Conservation (phyloP, 2,329 filamentous ascomycete genomes). For the Amauroascus verrucosus region DNA sequence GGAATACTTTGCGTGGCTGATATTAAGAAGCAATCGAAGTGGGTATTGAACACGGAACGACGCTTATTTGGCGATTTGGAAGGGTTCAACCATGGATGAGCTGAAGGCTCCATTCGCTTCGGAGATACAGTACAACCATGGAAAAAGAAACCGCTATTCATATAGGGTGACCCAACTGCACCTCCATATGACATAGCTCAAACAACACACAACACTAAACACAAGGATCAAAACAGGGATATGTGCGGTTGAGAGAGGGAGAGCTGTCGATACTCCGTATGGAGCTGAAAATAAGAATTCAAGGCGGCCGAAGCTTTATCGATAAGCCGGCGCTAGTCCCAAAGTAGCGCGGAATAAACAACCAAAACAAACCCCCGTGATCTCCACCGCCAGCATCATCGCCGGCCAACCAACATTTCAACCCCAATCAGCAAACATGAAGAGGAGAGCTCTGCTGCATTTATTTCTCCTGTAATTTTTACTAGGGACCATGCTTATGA, state of each 20-base stretch:
- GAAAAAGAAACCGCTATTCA: no score
- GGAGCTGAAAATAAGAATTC: no score
- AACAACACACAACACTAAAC: no score
- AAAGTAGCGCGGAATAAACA: constrained; percentile 32
- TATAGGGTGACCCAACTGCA: no score
- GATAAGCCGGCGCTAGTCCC: constrained; percentile 32
- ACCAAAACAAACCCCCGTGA: constrained; percentile 10
- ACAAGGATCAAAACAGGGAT: no score
- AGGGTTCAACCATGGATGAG: constrained; percentile 11
- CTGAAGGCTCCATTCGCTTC: neutral
- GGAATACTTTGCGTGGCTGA: constrained; percentile 26
- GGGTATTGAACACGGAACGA: constrained; percentile 10
- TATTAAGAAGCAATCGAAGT: constrained; percentile 16
- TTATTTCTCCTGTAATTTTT: neutral
- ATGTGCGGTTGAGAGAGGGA: neutral
- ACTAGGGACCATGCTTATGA: neutral
- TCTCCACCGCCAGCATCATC: constrained; percentile 10
- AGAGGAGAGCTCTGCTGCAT: neutral
- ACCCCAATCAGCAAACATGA: neutral
- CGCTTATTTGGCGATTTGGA: constrained; percentile 15
- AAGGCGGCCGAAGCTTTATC: constrained; percentile 28
- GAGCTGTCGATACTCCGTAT: no score
- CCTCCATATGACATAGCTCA: no score
- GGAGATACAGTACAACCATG: neutral
- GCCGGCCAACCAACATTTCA: constrained; percentile 10